Evolutionary conservation across 768 basidiomycete genomes (phyloP), one percentile per base, ranked within the genome.

Genomic region (Tephrocybe sp.): DNA sequence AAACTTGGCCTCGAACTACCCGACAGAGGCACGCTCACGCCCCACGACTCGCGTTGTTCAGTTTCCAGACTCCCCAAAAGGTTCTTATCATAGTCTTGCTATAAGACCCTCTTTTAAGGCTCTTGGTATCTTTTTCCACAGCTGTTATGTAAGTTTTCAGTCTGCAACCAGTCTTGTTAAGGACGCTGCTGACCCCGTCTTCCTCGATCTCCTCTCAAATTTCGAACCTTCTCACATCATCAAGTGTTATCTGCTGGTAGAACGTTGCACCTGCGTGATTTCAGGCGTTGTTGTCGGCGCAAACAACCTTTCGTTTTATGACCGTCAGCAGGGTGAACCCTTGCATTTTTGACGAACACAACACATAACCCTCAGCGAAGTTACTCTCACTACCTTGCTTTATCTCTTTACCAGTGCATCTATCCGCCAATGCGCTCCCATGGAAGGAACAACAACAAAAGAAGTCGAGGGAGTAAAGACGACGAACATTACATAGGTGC

Each of bases 391-490:
- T 55, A 50, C 60, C 61, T 55, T 61, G 52, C 36, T 57, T 60
- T 53, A 56, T 53, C 42, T 53, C 47, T 34, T 59, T 48, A 54
- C 60, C 46, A 51, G 41, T 53, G 9, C 18, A 48, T 54, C 52
- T 60, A 49, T 51, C 57, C 50, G 49, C 54, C 44, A 60, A 77
- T 77, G 77, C 74, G 74, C 49, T 62, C 68, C 31, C 74, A 78
- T 51, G 69, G 67, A 59, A 70, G 71, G 58, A 74, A 71, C 55
- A 69, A 71, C 55, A 69, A 72, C 60, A 76, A 80, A 61, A 72
- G 79, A 58, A 76, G 78, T 62, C 77, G 79, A 64, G 69, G 67
- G 47, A 73, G 73, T 66, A 80, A 76, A 53, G 76, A 77, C 58
- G 74, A 77, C 56, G 78, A 82, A 58, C 66, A 69, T 53, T 75